Percentiles rank a stretch among this genome's conserved stretches.
Conservation (phyloP, 2,329 filamentous ascomycete genomes). For the Monilinia aucupariae region DNA sequence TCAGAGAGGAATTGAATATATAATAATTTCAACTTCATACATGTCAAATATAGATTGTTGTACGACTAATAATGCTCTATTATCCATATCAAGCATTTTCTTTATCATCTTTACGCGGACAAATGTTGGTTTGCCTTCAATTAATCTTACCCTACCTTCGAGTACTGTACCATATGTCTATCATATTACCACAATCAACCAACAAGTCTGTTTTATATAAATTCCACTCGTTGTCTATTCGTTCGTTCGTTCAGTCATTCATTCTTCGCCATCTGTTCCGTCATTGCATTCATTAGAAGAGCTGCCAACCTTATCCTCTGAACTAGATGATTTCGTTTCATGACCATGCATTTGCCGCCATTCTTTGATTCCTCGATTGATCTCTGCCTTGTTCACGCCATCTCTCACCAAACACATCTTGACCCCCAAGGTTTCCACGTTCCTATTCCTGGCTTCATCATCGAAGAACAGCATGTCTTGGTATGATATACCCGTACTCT, state of each 20-base stretch:
- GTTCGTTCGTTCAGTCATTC: not conserved
- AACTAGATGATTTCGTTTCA: conserved; percentile 1
- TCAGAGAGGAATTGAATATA: not conserved
- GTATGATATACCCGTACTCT: conserved; percentile 64
- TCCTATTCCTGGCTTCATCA: conserved; percentile 79
- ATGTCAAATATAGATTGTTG: no score
- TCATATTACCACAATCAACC: not conserved
- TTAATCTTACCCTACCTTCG: no score
- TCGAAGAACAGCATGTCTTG: conserved; percentile 95
- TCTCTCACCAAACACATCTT: conserved; percentile 69
- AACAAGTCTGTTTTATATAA: no score
- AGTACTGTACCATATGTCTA: no score
- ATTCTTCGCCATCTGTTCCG: not conserved
- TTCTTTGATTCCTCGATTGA: conserved; percentile 71
- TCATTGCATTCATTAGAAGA: not conserved
- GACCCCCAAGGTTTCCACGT: conserved; percentile 69
- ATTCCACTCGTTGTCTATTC: no score
- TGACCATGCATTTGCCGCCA: conserved; percentile 63
- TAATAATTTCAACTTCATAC: no score
- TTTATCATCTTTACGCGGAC: no score
- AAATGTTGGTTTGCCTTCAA: no score
- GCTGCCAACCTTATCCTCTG: not conserved
- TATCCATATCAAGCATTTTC: no score
- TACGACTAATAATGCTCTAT: no score
- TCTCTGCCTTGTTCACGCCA: conserved; percentile 68